A percentile compares a stretch with the other conserved stretches of the same genome.
Conservation (phyloP, 2,329 filamentous ascomycete genomes). For the Fusarium papillatum region DNA sequence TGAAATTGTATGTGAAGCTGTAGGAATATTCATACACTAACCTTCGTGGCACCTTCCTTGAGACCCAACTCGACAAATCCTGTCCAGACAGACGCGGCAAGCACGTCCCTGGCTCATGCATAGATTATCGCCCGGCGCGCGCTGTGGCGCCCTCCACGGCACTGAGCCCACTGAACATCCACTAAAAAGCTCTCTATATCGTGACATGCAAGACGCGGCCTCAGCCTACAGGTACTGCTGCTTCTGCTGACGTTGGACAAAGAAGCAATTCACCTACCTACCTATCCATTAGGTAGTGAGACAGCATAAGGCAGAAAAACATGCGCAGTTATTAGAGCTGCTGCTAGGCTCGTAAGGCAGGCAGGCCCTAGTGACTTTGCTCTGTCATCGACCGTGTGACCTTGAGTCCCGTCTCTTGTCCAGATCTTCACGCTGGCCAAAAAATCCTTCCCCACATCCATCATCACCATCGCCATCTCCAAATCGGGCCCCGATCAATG, state of each 20-base stretch:
- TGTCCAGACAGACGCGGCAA: background rate
- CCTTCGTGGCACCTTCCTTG: background rate
- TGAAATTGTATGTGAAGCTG: background rate
- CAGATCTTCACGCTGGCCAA: background rate
- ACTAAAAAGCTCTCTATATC: background rate
- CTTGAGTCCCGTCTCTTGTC: slow-evolving; percentile 9
- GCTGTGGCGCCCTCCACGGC: background rate
- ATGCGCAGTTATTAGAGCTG: background rate
- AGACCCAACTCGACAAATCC: background rate
- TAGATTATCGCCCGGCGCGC: background rate
- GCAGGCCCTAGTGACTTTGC: background rate
- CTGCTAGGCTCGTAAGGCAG: background rate
- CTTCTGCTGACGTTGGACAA: background rate
- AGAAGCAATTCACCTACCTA: background rate
- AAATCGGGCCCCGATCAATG: slow-evolving; percentile 28
- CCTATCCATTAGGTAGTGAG: background rate
- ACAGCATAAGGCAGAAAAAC: background rate
- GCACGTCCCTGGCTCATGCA: background rate
- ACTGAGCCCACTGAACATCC: background rate
- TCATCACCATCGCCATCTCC: slow-evolving; percentile 4
- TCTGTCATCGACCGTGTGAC: slow-evolving; percentile 7
- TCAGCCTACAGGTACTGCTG: background rate
- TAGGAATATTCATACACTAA: background rate
- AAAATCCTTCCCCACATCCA: slow-evolving; percentile 25
- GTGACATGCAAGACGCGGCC: background rate